Evolutionary conservation across 2,329 filamentous ascomycete species (phyloP), one percentile per base, ranked within the genome.

Genomic region (Sclerotiophoma versabilis): DNA sequence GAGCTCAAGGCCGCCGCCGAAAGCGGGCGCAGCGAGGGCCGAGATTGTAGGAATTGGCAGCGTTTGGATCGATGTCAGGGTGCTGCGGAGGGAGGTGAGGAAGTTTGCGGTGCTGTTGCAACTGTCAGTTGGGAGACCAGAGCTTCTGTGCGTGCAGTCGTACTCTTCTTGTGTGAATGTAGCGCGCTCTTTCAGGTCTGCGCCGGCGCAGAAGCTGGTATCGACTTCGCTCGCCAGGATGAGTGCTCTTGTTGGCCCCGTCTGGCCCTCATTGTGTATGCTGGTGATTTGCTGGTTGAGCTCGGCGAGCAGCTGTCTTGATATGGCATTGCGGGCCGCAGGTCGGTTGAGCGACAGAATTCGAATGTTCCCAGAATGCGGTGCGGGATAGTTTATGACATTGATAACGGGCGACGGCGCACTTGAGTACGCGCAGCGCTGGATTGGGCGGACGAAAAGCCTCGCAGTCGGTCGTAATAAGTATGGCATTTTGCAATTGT

Each of bases 1-100:
- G 47, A 99, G 85, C 78, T 99, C 95, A 61, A 99, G 87, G 39
- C 95, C 95, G 67, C 95, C 95, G 59, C 95, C 95, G 25, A 98
- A 88, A 5, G 95, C 95, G 53, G 91, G 79, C 43, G 91, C 95
- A 49, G 89, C 89, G 58, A 99, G 86, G 52, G 92, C 92, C 3
- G 90, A 88, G 71, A 99, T 93, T 45, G 93, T 96, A 23, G 95
- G 95, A 63, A 98, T 87, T 12, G 89, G 90, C 34, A 99, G 87
- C 55, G 81, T 75, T 23, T 91, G 83, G 54, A 99, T 84, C 34
- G 84, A 80, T 33, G 84, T 80, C 70, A 99, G 87, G 42, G 93
- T 96, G 44, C 77, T 77, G 65, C 93, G 89, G 45, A 99, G 87
- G 68, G 84, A 83, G 37, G 82, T 71, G 27, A 99, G 86, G 80